These are phyloP conservation scores for Rhodotorula sp. DNA, from an alignment of 1,284 basidiomycete species.

Conservation along the genomic window DNA sequence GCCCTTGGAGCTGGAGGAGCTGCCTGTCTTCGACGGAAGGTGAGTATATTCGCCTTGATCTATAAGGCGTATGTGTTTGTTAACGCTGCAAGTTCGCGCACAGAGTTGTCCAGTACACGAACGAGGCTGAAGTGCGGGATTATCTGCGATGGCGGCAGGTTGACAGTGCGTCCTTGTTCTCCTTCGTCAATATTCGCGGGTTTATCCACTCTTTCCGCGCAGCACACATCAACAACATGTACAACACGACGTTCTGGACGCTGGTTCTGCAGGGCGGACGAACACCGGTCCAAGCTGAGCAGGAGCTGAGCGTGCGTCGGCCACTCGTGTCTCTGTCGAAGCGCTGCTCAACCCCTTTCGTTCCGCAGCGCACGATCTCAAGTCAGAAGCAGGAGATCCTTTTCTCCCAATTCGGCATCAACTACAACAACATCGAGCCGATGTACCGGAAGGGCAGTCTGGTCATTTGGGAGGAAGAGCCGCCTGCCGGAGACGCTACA, in stretches of 20 bases:
- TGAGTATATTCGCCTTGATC: slow-evolving; percentile 15
- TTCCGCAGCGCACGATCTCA: slow-evolving; percentile 73
- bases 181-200: slow-evolving; percentile 4
- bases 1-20: slow-evolving; percentile 61
- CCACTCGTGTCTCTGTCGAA: not conserved
- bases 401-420: slow-evolving; percentile 75
- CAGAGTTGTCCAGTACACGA: slow-evolving; percentile 79
- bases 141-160: slow-evolving; percentile 96
- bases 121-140: slow-evolving; percentile 69
- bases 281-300: slow-evolving; percentile 77
- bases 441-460: slow-evolving; percentile 84
- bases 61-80: too few relatives aligned
- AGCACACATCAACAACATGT: slow-evolving; percentile 98
- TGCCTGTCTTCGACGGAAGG: slow-evolving; percentile 86
- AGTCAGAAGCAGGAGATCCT: slow-evolving; percentile 89
- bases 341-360: too few relatives aligned
- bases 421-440: slow-evolving; percentile 76
- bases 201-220: not conserved
- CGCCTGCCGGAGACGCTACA: not conserved
- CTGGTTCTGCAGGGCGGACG: slow-evolving; percentile 75
- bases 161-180: slow-evolving; percentile 66
- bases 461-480: slow-evolving; percentile 64
- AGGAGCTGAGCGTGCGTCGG: slow-evolving; percentile 62
- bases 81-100: not conserved
- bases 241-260: slow-evolving; percentile 96